Percentiles rank a stretch among this genome's conserved stretches.
Conservation (phyloP, 2,329 filamentous ascomycete genomes). For the Aspergillus pseudoglaucus region DNA sequence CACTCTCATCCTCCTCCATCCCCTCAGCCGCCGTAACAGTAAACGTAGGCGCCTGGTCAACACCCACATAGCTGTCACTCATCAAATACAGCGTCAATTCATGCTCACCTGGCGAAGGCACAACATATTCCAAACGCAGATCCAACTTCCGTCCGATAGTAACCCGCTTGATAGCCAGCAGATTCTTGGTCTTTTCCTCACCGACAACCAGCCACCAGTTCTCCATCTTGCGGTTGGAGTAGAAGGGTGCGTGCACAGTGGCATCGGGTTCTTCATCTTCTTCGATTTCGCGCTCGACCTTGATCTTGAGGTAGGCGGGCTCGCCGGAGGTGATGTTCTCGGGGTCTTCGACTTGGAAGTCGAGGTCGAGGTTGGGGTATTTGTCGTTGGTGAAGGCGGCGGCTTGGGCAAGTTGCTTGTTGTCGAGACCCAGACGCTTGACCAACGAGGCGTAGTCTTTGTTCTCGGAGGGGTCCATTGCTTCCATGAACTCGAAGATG, state of each 20-base stretch:
- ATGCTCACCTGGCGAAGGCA: constrained; percentile 78
- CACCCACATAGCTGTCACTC: constrained; percentile 93
- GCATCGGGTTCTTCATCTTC: constrained; percentile 68
- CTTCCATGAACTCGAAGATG: constrained; percentile 96
- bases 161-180: constrained; percentile 90
- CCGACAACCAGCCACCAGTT: constrained; percentile 98
- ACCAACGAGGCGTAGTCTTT: constrained; percentile 71
- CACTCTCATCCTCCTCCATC: constrained; percentile 89
- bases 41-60: constrained; percentile 92
- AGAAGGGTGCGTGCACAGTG: constrained; percentile 91
- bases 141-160: constrained; percentile 75
- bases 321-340: constrained; percentile 74
- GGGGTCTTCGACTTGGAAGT: constrained; percentile 76
- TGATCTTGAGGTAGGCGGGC: constrained; percentile 74
- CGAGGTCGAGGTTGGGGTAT: constrained; percentile 89
- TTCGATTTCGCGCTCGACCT: constrained; percentile 75
- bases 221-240: constrained; percentile 84
- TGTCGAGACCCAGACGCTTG: constrained; percentile 68
- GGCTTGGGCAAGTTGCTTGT: constrained; percentile 78
- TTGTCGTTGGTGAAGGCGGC: constrained; percentile 93
- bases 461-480: constrained; percentile 95
- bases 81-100: constrained; percentile 88
- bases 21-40: constrained; percentile 79
- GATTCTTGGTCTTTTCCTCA: constrained; percentile 78
- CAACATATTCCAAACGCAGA: constrained; percentile 77